Evolutionary conservation across 2,329 filamentous ascomycete genomes (phyloP), one percentile per base, ranked within the genome.

Genomic region (Parastagonospora nodorum): DNA sequence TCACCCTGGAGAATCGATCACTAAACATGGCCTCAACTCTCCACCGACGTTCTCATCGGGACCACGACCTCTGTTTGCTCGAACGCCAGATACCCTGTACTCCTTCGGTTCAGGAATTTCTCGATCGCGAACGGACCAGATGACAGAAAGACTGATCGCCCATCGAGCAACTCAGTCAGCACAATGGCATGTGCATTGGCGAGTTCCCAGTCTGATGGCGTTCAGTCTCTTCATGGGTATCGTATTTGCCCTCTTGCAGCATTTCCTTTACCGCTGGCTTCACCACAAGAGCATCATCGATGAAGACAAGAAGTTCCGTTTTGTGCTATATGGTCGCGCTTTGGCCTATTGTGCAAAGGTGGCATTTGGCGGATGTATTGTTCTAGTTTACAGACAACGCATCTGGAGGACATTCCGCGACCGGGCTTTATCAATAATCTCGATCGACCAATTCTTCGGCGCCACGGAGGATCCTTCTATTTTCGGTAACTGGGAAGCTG

Each of bases 161-260:
- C 64, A 65, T 33, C 51, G 68, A 12, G 60, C 68, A n/a, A 71
- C 67, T 1, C 61, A 71, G 45, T 65, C 65, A 41, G 57, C 66
- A 14, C 41, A 60, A 48, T 71, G 68, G 68, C 61, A 55, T 16
- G 50, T 71, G 16, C 67, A 74, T 50, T 79, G 75, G 75, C 72
- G 71, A 14, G 66, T 58, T 12, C 69, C 71, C 0, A 39, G 58
- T 2, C 45, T 64, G 14, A 70, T 73, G 57, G 50, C 55, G 2
- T 45, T 54, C 29, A 53, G 65, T 1, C 70, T 73, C 41, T 8
- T 68, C 10, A 48, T 63, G 38, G 71, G 70, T 2, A 49, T 72
- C 10, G 32, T 62, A 1, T 56, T 72, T 11, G 71, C 69, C 4
- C 40, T 72, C 8, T 60, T 55, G 4, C 71, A 74, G 41, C 71